Evolutionary conservation across 345 rosid species (phyloP), one percentile per base, ranked within the genome.

Genomic region (Salix dunnii): DNA sequence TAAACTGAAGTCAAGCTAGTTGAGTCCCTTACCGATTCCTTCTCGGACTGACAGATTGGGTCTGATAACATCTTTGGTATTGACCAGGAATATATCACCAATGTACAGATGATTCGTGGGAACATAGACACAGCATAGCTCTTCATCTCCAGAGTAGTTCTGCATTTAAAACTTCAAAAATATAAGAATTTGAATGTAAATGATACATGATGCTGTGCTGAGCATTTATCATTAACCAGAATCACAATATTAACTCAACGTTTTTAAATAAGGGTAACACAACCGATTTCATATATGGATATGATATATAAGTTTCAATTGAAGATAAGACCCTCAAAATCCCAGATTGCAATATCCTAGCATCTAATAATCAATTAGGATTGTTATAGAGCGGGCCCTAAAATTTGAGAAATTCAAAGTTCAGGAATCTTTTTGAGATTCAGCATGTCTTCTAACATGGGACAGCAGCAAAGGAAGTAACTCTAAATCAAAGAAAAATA

Each of bases 51-150:
- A 96, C 5, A 94, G 90, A 84, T 90, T 94, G 67, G 99, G 99
- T 79, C 98, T 88, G 84, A 96, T 92, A 70, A 94, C 96, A 80
- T 96, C 99, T 69, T 85, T 90, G 53, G 92, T 78, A 82, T 83
- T 89, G 42, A 94, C 84, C 38, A 96, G 90, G 89, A 96, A 92
- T 68, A 96, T 85, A 82, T 96, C 99, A 21, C 98, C 99, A 63
- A 96, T 92, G 85, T 96, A 96, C 36, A 96, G 92, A 87, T 96
- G 99, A 84, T 96, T 96, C 6, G 99, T 94, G 2, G 99, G 99
- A 55, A 96, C 97, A 88, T 96, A 96, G 42, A 96, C 95, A 82
- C 97, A 94, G 73, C 95, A 92, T 53, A 96, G 90, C 77, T 94
- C 98, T 84, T 96, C 99, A 72, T 96, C 98, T 78, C 91, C 96